These are phyloP conservation scores for Neonectria coccinea DNA, from an alignment of 2,329 filamentous ascomycete species.

Conservation along the genomic window DNA sequence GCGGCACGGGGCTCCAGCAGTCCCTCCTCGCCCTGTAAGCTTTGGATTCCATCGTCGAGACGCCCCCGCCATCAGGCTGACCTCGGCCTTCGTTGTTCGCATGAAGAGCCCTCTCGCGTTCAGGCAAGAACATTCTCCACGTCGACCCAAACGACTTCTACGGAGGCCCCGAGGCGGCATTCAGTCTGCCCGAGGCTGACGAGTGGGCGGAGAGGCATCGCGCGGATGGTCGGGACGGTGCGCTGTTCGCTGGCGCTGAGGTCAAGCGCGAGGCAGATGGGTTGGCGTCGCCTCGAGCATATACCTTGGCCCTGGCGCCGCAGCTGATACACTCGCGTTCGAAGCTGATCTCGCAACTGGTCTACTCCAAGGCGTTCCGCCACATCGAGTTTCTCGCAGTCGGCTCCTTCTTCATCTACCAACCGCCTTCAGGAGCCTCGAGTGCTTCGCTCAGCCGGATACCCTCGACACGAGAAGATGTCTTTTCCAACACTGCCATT, in stretches of 20 bases:
- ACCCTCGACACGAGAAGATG: slow-evolving; percentile 90
- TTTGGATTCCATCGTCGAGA: slow-evolving; percentile 50
- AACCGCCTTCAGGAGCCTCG: slow-evolving; percentile 49
- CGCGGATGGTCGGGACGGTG: slow-evolving; percentile 34
- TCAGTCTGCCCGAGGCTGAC: slow-evolving; percentile 85
- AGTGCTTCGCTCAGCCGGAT: slow-evolving; percentile 71
- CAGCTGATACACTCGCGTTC: slow-evolving; percentile 89
- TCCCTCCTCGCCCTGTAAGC: slow-evolving; percentile 83
- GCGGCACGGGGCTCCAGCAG: slow-evolving; percentile 81
- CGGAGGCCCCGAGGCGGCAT: slow-evolving; percentile 85
- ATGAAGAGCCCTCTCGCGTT: slow-evolving; percentile 89
- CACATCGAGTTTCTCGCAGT: slow-evolving; percentile 95
- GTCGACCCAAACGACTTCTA: slow-evolving; percentile 91
- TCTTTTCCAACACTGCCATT: slow-evolving; percentile 83
- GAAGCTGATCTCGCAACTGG: slow-evolving; percentile 79
- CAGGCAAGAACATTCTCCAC: slow-evolving; percentile 90
- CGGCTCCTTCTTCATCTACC: slow-evolving; percentile 89
- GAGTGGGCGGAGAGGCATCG: slow-evolving; percentile 71
- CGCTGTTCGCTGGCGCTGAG: slow-evolving; percentile 46
- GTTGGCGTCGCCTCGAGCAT: slow-evolving; percentile 76
- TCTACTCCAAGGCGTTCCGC: slow-evolving; percentile 88
- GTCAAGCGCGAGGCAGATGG: slow-evolving; percentile 55
- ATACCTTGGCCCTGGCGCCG: slow-evolving; percentile 85
- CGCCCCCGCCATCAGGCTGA: slow-evolving; percentile 49
- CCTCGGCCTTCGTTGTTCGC: slow-evolving; percentile 43